Evolutionary conservation across 73 alveolate genomes (phyloP).

Genomic region (Paramecium caudatum): DNA sequence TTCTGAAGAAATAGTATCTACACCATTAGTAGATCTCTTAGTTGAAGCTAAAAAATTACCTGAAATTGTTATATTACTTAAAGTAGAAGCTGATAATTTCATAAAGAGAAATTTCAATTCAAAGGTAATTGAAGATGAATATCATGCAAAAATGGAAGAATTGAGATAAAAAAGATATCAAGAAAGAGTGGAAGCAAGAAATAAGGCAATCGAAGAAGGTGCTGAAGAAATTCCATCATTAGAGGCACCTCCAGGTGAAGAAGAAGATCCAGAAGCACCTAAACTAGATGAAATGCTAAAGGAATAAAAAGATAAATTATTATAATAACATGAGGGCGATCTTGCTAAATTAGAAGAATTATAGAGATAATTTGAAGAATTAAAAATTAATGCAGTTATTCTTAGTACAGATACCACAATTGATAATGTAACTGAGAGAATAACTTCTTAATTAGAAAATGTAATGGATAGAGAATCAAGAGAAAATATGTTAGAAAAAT

Average conservation of each 20-base stretch:
- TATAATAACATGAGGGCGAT: slow-evolving; percentile 76
- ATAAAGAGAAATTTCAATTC: slow-evolving; percentile 91
- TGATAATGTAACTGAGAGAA: slow-evolving; percentile 57
- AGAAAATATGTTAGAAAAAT: slow-evolving; percentile 50
- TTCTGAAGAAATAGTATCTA: slow-evolving; percentile 89
- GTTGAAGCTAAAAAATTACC: slow-evolving; percentile 94
- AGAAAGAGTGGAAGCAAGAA: slow-evolving; percentile 85
- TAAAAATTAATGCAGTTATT: slow-evolving; percentile 52
- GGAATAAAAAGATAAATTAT: slow-evolving; percentile 79
- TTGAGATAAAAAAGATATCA: slow-evolving; percentile 88
- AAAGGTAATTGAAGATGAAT: slow-evolving; percentile 89
- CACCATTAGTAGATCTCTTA: slow-evolving; percentile 88
- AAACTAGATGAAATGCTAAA: slow-evolving; percentile 81
- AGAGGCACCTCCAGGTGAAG: slow-evolving; percentile 79
- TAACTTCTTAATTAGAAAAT: not conserved
- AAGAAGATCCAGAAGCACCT: slow-evolving; percentile 91
- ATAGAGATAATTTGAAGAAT: slow-evolving; percentile 62
- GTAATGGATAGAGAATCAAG: slow-evolving; percentile 50
- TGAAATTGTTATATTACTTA: slow-evolving; percentile 88
- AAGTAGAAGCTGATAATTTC: slow-evolving; percentile 86
- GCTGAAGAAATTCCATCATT: slow-evolving; percentile 78
- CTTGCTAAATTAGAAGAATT: slow-evolving; percentile 79
- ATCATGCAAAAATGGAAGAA: slow-evolving; percentile 87
- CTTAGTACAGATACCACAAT: slow-evolving; percentile 27
- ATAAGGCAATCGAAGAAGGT: slow-evolving; percentile 78